Evolutionary conservation across 2,329 filamentous ascomycete species (phyloP).

Genomic region (Arthrobotrys sinensis): DNA sequence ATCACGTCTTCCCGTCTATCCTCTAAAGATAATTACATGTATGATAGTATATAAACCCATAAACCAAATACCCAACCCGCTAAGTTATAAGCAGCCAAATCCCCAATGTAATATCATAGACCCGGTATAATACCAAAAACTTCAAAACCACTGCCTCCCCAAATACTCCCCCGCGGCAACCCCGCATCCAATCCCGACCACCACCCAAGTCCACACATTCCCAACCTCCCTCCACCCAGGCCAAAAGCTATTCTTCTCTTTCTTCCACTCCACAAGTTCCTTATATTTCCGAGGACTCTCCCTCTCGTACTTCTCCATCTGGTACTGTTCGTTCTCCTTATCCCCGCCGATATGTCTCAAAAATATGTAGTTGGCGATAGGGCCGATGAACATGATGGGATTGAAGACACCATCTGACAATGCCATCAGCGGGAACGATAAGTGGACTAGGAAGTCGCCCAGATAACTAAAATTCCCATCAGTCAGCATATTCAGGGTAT

Average conservation of each 20-base stretch:
- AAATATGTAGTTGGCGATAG: constrained; percentile 74
- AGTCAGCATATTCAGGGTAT: constrained; percentile 28
- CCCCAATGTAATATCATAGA: too few species aligned
- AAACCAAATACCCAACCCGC: too few species aligned
- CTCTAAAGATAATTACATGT: too few species aligned
- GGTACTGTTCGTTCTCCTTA: constrained; percentile 72
- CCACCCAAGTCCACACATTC: constrained; percentile 74
- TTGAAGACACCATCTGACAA: constrained; percentile 73
- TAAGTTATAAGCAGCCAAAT: too few species aligned
- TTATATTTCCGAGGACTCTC: constrained; percentile 71
- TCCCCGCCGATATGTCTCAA: constrained; percentile 74
- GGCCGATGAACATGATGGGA: constrained; percentile 73
- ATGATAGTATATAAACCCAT: too few species aligned
- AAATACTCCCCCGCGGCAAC: constrained; percentile 70
- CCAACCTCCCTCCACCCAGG: constrained; percentile 70
- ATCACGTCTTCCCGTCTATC: too few species aligned
- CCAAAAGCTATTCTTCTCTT: constrained; percentile 76
- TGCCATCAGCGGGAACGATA: constrained; percentile 74
- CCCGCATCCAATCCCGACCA: constrained; percentile 71
- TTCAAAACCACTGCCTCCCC: background rate
- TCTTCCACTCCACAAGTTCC: constrained; percentile 72
- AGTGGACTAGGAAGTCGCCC: constrained; percentile 74
- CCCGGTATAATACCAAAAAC: too few species aligned
- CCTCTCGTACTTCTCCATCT: constrained; percentile 72
- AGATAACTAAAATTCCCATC: constrained; percentile 71